phyloP scores from a whole-genome alignment of 441 rosid genomes.

The Brassica balearica region DNA sequence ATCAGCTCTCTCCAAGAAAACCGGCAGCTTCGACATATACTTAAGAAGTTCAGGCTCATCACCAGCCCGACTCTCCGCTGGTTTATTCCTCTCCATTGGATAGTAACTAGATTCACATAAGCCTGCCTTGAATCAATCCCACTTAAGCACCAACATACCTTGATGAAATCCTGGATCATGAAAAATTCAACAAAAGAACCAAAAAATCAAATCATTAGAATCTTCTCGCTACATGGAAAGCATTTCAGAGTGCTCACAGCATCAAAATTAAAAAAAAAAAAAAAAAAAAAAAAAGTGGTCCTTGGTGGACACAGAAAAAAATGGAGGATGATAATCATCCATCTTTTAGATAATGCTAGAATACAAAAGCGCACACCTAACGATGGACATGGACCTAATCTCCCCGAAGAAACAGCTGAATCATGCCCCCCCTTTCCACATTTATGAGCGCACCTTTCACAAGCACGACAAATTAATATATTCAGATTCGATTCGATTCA shows the following conservation, averaged over 20 bases:
- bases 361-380: slow-evolving; percentile 6
- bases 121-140: slow-evolving; percentile 7
- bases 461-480: slow-evolving; percentile 22
- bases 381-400: slow-evolving; percentile 23
- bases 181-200: slow-evolving; percentile 7
- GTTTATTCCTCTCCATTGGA: slow-evolving; percentile 55
- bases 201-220: slow-evolving; percentile 11
- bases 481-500: slow-evolving; percentile 33
- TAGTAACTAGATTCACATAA: slow-evolving; percentile 33
- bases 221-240: not conserved
- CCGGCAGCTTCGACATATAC: slow-evolving; percentile 89
- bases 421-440: slow-evolving; percentile 16
- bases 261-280: not conserved
- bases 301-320: slow-evolving; percentile 33
- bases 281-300: slow-evolving; percentile 17
- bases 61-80: slow-evolving; percentile 35
- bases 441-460: slow-evolving; percentile 32
- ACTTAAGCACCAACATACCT: not conserved
- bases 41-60: slow-evolving; percentile 82
- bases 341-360: slow-evolving; percentile 27
- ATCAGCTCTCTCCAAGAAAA: slow-evolving; percentile 75
- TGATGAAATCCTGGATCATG: slow-evolving; percentile 20
- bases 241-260: slow-evolving; percentile 17
- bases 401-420: slow-evolving; percentile 39
- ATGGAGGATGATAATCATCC: slow-evolving; percentile 19